Conservation (phyloP, 768 basidiomycete species). For the button mushroom (Agaricus bisporus) region DNA sequence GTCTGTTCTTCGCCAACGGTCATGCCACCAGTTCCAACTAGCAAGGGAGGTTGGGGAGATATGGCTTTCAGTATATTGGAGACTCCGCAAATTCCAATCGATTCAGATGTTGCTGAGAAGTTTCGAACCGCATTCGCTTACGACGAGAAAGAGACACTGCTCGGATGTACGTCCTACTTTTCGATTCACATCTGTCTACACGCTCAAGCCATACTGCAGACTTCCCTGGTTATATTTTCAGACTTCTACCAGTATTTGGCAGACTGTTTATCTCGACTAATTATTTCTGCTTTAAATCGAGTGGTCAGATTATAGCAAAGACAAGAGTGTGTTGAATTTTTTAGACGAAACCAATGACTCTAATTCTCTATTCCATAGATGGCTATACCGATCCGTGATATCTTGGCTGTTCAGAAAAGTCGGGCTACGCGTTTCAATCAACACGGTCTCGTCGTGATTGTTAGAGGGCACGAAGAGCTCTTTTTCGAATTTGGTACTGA, state of each 20-base stretch:
- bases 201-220: conserved; percentile 39
- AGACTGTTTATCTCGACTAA: conserved; percentile 88
- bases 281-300: conserved; percentile 93
- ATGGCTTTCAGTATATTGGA: conserved; percentile 82
- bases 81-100: conserved; percentile 54
- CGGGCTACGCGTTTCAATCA: conserved; percentile 89
- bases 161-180: conserved; percentile 67
- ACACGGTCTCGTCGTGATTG: conserved; percentile 81
- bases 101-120: conserved; percentile 63
- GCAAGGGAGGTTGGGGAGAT: conserved; percentile 40
- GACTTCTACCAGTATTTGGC: conserved; percentile 85
- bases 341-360: background rate
- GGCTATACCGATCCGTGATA: conserved; percentile 88
- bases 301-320: conserved; percentile 67
- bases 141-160: conserved; percentile 77
- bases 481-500: conserved; percentile 91
- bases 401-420: conserved; percentile 76
- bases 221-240: conserved; percentile 85
- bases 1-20: conserved; percentile 43
- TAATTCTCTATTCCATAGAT: conserved; percentile 48
- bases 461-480: conserved; percentile 95
- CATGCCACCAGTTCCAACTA: conserved; percentile 22
- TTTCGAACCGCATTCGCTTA: conserved; percentile 82
- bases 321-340: conserved; percentile 65
- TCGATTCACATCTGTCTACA: background rate